Evolutionary conservation across 305 asterid species (phyloP), one percentile per base, ranked within the genome.

Genomic region (Plantago rigida): DNA sequence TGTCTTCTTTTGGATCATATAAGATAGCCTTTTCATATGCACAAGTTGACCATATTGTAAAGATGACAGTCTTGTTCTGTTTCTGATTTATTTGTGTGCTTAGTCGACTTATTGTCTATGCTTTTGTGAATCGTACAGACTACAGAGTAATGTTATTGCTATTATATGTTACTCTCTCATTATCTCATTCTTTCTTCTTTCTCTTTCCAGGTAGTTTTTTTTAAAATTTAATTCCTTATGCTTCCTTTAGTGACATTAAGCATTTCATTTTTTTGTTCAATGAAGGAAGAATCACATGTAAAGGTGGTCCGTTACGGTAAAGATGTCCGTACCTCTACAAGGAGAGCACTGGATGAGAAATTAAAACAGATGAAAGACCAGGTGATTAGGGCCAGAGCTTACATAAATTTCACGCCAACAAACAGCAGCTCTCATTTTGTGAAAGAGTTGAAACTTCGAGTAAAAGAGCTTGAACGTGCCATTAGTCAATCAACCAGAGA

Each of bases 331-430:
- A 51, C 75, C 45, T 74, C 47, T 71, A 39, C 76, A 11, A 76
- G 31, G 34, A 77, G 79, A 71, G 57, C 67, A 63, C 34, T 51
- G 41, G 91, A 84, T 72, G 91, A 79, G 81, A 87, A 67, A 81
- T 61, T 82, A 63, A 82, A 77, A 71, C 87, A 87, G 84, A 85
- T 87, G 84, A 87, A 78, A 76, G 96, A 87, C 74, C 95, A 81
- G 76, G 71, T 87, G 71, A 75, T 91, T 59, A 81, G 92, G 84
- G 95, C 89, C 53, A 91, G 72, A 73, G 81, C 76, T 26, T 91
- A 85, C 75, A 59, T 85, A 67, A 81, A 53, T 71, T 81, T 91
- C 56, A 67, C 81, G 29, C 82, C 87, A 24, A 67, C 80, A 70
- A 82, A 69, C 73, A 81, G 87, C 73, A 87, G 74, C 65, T 82